A percentile compares a stretch with the other conserved stretches of the same genome.
Evolutionary conservation across 2,329 filamentous ascomycete genomes (phyloP).

Genomic region (Chaetomiaceae sp.): DNA sequence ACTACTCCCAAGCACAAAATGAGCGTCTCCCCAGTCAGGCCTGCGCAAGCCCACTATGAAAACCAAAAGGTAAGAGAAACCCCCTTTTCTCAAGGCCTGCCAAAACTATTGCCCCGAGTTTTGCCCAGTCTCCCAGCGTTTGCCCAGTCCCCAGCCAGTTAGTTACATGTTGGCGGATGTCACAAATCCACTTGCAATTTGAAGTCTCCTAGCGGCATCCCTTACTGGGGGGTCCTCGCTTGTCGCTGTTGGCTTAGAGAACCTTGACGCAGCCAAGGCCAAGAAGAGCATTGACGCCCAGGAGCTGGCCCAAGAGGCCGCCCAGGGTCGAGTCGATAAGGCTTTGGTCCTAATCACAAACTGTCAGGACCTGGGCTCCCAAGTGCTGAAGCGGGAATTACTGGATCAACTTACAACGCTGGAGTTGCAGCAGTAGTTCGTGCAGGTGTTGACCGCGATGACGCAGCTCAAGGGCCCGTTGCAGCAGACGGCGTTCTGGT

Average conservation of each 20-base stretch:
- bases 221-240: no score
- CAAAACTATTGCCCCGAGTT: not conserved
- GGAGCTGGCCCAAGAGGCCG: no score
- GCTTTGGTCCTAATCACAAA: no score
- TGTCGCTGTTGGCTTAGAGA: not conserved
- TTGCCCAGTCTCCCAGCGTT: not conserved
- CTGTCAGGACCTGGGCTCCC: no score
- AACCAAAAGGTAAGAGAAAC: not conserved
- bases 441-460: constrained; percentile 1
- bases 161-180: no score
- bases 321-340: no score
- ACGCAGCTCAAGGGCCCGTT: not conserved
- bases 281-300: no score
- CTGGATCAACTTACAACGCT: no score
- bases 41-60: not conserved
- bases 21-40: not conserved
- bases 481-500: constrained; percentile 4
- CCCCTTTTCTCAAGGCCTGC: not conserved
- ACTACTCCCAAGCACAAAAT: no score
- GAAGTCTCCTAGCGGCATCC: no score
- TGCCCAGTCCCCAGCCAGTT: not conserved
- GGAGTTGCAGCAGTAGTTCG: constrained; percentile 11
- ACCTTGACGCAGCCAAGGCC: constrained; percentile 11
- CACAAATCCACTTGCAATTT: no score
- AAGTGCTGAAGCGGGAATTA: no score